phyloP scores from a whole-genome alignment of 495 filamentous ascomycete genomes.

The Penicillium antarcticum region DNA sequence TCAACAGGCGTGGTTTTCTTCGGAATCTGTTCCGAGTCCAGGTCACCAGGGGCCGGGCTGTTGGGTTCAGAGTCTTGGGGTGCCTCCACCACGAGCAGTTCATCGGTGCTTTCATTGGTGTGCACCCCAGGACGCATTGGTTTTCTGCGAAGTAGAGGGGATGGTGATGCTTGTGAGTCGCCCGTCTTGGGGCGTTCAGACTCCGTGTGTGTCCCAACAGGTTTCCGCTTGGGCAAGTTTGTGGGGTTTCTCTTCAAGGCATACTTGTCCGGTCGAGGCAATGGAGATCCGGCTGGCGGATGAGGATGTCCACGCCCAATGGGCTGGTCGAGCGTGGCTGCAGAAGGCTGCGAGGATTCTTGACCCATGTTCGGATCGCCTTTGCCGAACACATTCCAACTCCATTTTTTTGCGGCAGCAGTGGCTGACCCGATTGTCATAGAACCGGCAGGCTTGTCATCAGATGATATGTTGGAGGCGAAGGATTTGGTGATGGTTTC shows the following conservation, averaged over 20 bases:
- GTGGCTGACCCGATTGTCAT: constrained; percentile 69
- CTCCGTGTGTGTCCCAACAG: constrained; percentile 43
- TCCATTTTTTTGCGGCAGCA: constrained; percentile 81
- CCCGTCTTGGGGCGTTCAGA: constrained; percentile 24
- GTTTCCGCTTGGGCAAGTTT: constrained; percentile 59
- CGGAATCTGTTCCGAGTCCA: constrained; percentile 13
- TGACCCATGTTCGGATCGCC: constrained; percentile 36
- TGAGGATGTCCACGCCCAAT: constrained; percentile 65
- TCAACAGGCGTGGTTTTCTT: not conserved
- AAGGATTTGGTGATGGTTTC: constrained; percentile 39
- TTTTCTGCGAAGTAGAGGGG: constrained; percentile 36
- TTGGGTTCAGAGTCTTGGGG: constrained; percentile 50
- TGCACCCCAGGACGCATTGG: constrained; percentile 24
- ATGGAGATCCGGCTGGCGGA: constrained; percentile 54
- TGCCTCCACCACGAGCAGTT: constrained; percentile 50
- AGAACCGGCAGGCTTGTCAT: constrained; percentile 36
- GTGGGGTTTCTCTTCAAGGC: constrained; percentile 54
- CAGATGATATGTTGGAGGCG: constrained; percentile 18
- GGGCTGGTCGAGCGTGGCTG: constrained; percentile 59
- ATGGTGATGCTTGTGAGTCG: constrained; percentile 23
- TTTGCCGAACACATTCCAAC: constrained; percentile 66
- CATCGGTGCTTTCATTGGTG: constrained; percentile 24
- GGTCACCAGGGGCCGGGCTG: constrained; percentile 37
- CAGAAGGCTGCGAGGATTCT: constrained; percentile 31
- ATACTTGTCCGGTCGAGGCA: constrained; percentile 72